Evolutionary conservation across 805 yeast species (phyloP), one percentile per base, ranked within the genome.

Genomic region (Metschnikowia peoriensis): DNA sequence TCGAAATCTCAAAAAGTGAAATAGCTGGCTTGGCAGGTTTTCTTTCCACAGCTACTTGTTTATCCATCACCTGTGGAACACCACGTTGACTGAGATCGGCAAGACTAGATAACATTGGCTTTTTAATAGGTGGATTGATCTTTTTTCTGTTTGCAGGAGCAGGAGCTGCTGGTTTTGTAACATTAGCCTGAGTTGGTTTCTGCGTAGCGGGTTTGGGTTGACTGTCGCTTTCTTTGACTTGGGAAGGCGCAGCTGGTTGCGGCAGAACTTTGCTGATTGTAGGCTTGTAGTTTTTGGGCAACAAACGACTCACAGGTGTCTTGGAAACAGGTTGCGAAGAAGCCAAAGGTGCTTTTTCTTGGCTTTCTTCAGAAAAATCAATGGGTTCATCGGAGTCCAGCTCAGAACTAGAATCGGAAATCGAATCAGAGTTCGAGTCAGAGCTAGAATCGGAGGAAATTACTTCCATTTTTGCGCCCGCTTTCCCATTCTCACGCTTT

Each of bases 11-110:
- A 9, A 22, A 8, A 2, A 8, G n/a, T 8, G 38, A 12, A 16
- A 46, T 34, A 15, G 42, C 14, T 35, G 51, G 42, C 12, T 39
- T 54, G 8, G 45, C 14, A 2, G 56, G 55, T 34, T 50, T 50
- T 4, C 38, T 28, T 39, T 28, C 22, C 7, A 27, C 38, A 12
- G 28, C 37, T 12, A 14, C 34, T 7, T 9, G 45, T 17, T 28
- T 49, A 12, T 59, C 62, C 42, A 42, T 47, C n/a, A 59, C 62
- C 11, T 55, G 57, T 5, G 62, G 62, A 28, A 59, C 54, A 9
- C 62, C 62, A 4, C 58, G 39, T 32, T 39, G 51, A 14, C 54
- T 56, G 22, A 59, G 54, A 17, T 56, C 59, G 6, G 54, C 50
- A 35, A 59, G 56, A 4, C 41, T 41, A 6, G 53, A 32, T 6